Percentiles rank a stretch among this genome's conserved stretches.
These are phyloP conservation scores for Penicillium sp. DNA, from an alignment of 2,329 filamentous ascomycete genomes.

Conservation along the genomic window DNA sequence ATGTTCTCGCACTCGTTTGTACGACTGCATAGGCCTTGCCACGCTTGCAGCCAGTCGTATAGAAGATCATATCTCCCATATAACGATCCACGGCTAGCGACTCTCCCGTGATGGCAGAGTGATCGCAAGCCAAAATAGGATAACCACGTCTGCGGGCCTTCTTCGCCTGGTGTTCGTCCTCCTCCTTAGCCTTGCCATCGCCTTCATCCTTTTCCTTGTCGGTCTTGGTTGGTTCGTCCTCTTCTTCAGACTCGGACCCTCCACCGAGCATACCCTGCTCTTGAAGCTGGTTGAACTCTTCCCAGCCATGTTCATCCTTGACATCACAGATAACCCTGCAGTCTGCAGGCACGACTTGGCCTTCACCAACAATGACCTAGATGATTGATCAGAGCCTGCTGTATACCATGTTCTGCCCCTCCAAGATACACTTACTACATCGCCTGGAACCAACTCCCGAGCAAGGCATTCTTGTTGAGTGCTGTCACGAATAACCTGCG, in stretches of 20 bases:
- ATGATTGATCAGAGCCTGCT: slow-evolving; percentile 14
- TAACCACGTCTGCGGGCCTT: slow-evolving; percentile 51
- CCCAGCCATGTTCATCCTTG: slow-evolving; percentile 64
- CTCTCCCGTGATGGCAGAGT: slow-evolving; percentile 78
- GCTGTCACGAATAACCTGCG: slow-evolving; percentile 64
- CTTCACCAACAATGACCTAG: slow-evolving; percentile 68
- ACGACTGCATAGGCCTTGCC: slow-evolving; percentile 71
- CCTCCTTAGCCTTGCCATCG: slow-evolving; percentile 9
- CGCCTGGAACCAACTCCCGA: slow-evolving; percentile 71
- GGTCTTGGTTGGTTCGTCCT: slow-evolving; percentile 51
- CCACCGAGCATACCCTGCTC: slow-evolving; percentile 58
- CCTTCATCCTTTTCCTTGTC: slow-evolving; percentile 49
- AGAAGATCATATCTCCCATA: slow-evolving; percentile 73
- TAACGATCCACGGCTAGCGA: slow-evolving; percentile 66
- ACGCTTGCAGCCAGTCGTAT: slow-evolving; percentile 78
- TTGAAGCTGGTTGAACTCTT: slow-evolving; percentile 63
- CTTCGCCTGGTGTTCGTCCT: slow-evolving; percentile 11
- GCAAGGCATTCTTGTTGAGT: slow-evolving; percentile 64
- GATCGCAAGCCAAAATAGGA: slow-evolving; percentile 67
- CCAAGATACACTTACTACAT: slow-evolving; percentile 57
- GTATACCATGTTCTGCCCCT: neutral
- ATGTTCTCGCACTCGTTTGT: slow-evolving; percentile 64
- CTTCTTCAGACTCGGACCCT: slow-evolving; percentile 51
- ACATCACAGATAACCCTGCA: slow-evolving; percentile 70
- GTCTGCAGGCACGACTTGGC: slow-evolving; percentile 67